Conservation (phyloP, 75 land plant species). For the Picea sitchensis region DNA sequence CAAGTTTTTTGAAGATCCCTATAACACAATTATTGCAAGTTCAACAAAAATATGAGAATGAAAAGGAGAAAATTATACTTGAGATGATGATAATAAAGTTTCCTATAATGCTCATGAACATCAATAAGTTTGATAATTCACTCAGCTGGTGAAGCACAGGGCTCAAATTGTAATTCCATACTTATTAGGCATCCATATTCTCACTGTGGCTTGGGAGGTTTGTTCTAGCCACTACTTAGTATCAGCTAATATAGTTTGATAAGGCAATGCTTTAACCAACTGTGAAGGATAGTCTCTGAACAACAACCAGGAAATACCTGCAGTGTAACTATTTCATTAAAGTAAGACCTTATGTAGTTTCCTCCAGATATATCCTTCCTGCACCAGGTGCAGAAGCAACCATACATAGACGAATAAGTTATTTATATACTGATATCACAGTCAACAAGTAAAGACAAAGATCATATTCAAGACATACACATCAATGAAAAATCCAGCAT, state of each 20-base stretch:
- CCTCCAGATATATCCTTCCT: conserved; percentile 49
- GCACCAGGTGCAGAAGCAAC: conserved; percentile 7
- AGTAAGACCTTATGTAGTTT: conserved; percentile 34
- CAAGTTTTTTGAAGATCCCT: conserved; percentile 52
- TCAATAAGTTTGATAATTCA: not conserved
- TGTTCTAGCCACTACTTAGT: no score
- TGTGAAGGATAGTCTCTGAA: no score
- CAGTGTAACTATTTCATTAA: conserved; percentile 43
- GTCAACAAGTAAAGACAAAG: not conserved
- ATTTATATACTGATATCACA: not conserved
- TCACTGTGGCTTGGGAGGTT: not conserved
- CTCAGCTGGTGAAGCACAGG: not conserved
- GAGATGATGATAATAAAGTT: not conserved
- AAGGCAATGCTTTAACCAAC: no score
- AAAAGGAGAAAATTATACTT: not conserved
- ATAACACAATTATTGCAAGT: not conserved
- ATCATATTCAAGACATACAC: conserved; percentile 29
- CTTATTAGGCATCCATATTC: conserved; percentile 13
- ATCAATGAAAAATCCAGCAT: conserved; percentile 87
- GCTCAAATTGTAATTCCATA: conserved; percentile 10
- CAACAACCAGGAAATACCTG: conserved; percentile 40
- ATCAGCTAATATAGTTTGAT: no score
- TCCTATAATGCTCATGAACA: not conserved
- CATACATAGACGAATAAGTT: not conserved
- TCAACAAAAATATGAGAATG: not conserved